phyloP scores from a whole-genome alignment of 2,329 filamentous ascomycete genomes.

The Microcera coccophila region DNA sequence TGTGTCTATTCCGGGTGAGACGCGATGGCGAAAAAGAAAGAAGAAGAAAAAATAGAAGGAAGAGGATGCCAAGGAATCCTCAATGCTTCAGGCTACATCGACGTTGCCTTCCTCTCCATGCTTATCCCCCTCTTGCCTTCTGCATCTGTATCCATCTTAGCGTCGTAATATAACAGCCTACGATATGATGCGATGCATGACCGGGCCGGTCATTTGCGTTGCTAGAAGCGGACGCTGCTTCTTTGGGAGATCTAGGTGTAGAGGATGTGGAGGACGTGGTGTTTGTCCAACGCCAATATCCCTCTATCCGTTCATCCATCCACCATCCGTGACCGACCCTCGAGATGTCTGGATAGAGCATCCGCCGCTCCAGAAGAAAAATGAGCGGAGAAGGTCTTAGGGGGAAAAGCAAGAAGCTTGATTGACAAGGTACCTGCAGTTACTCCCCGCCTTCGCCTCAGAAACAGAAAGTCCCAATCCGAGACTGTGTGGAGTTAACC shows the following conservation, averaged over 20 bases:
- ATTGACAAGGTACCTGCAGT: constrained; percentile 15
- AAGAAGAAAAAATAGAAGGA: no score
- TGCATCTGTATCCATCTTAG: not conserved
- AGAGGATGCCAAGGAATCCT: no score
- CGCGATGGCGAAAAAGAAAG: constrained; percentile 21
- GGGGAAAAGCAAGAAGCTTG: constrained; percentile 3
- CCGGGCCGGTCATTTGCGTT: constrained; percentile 1
- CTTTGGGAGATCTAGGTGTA: not conserved
- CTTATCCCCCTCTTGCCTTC: no score
- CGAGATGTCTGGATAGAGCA: no score
- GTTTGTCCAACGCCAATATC: not conserved
- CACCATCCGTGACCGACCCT: not conserved
- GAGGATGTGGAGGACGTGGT: not conserved
- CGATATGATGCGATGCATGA: not conserved
- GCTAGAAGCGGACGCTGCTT: not conserved
- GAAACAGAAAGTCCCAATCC: constrained; percentile 11
- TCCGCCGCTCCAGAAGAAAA: not conserved
- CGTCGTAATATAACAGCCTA: not conserved
- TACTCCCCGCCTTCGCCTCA: not conserved
- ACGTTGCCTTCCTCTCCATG: not conserved
- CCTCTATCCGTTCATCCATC: not conserved
- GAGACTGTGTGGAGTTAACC: constrained; percentile 16
- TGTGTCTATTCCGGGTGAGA: constrained; percentile 26
- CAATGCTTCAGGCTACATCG: constrained; percentile 7
- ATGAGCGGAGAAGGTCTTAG: constrained; percentile 5